A percentile compares a stretch with the other conserved stretches of the same genome.
Conservation (phyloP, 164 flowering plant genomes). For the Litsea cubeba region DNA sequence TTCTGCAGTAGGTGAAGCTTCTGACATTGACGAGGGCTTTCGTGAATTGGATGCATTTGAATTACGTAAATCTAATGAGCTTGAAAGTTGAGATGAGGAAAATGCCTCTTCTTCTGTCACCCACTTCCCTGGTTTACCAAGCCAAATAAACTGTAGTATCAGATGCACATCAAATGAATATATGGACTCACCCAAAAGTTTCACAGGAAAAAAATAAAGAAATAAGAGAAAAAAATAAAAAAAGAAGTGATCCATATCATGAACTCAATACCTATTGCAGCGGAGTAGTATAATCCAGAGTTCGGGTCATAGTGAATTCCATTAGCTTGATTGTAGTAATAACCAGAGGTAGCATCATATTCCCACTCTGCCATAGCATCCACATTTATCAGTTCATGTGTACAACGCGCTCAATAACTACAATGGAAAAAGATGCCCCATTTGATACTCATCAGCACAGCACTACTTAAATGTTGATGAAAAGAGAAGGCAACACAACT, state of each 20-base stretch:
- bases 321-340: constrained; percentile 55
- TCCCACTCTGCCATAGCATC: constrained; percentile 74
- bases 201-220: neutral
- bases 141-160: neutral
- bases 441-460: no score
- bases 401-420: neutral
- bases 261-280: constrained; percentile 53
- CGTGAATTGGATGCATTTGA: constrained; percentile 21
- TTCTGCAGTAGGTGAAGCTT: constrained; percentile 14
- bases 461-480: no score
- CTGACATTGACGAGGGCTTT: constrained; percentile 29
- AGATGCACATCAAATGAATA: neutral
- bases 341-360: constrained; percentile 59
- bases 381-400: constrained; percentile 29
- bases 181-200: neutral
- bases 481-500: no score
- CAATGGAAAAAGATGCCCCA: neutral
- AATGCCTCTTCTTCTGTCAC: constrained; percentile 76
- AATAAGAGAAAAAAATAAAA: neutral
- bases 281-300: constrained; percentile 83
- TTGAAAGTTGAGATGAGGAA: constrained; percentile 33
- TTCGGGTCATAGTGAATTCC: constrained; percentile 72
- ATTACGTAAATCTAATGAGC: neutral
- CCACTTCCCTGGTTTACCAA: constrained; percentile 69
- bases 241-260: neutral